Percentiles rank a stretch among this genome's conserved stretches.
Evolutionary conservation across 2,329 filamentous ascomycete genomes (phyloP).

Genomic region (Botrytis galanthina): DNA sequence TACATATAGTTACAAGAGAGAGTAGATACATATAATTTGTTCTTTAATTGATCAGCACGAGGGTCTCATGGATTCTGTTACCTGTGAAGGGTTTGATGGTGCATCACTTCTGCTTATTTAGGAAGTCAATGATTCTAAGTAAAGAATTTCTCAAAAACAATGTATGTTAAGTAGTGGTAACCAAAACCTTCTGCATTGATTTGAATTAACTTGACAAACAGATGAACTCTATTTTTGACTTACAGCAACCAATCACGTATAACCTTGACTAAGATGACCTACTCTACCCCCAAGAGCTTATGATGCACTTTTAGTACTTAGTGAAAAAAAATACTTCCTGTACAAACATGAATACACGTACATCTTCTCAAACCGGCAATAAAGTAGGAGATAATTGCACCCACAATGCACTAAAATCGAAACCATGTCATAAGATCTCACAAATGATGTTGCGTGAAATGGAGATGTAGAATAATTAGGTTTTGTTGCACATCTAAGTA

Average conservation of each 20-base stretch:
- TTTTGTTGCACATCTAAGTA: not conserved
- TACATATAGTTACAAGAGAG: rapidly evolving
- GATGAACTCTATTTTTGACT: not conserved
- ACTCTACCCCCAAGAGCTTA: not conserved
- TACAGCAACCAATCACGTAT: not conserved
- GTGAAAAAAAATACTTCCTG: not conserved
- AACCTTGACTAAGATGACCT: not conserved
- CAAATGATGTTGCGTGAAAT: not conserved
- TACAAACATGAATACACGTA: not conserved
- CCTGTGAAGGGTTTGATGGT: not conserved
- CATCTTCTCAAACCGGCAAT: not conserved
- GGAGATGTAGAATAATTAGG: not conserved
- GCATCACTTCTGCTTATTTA: not conserved
- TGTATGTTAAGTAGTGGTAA: not conserved
- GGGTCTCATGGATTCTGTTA: not conserved
- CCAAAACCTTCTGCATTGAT: no score
- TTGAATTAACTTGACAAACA: not conserved
- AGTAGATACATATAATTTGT: not conserved
- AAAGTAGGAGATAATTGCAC: not conserved
- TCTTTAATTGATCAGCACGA: not conserved
- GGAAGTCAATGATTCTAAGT: not conserved
- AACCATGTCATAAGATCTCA: not conserved
- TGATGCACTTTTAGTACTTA: not conserved
- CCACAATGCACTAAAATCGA: not conserved
- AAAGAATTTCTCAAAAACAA: rapidly evolving